These are phyloP conservation scores for Cercospora sesami DNA, from an alignment of 2,329 filamentous ascomycete species.

Conservation along the genomic window DNA sequence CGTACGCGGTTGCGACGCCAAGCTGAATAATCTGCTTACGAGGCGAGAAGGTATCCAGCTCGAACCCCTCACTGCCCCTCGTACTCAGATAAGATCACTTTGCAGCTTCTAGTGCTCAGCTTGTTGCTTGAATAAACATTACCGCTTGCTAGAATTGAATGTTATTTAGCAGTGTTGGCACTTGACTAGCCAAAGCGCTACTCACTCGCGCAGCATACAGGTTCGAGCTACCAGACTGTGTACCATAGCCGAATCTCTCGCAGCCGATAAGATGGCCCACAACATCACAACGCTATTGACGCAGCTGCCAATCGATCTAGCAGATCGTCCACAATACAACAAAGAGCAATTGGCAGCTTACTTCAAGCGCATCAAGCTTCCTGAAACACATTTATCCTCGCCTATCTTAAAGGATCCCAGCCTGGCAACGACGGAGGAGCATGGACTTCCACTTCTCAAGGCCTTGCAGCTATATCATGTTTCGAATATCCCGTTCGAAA, in stretches of 20 bases:
- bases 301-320: slow-evolving; percentile 23
- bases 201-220: neutral
- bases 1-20: slow-evolving; percentile 36
- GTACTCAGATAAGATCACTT: neutral
- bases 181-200: neutral
- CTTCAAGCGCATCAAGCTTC: slow-evolving; percentile 30
- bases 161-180: neutral
- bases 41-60: neutral
- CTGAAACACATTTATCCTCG: slow-evolving; percentile 20
- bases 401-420: slow-evolving; percentile 22
- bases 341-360: slow-evolving; percentile 28
- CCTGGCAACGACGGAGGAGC: slow-evolving; percentile 27
- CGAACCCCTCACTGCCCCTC: neutral
- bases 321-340: slow-evolving; percentile 29
- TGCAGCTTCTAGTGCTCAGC: neutral
- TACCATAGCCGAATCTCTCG: neutral
- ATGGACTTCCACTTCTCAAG: slow-evolving; percentile 33
- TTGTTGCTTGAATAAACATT: neutral
- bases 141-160: neutral
- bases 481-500: slow-evolving; percentile 57
- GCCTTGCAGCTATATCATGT: slow-evolving; percentile 44
- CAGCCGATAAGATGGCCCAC: slow-evolving; percentile 25
- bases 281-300: slow-evolving; percentile 17
- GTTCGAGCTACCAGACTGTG: neutral
- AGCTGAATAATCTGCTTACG: slow-evolving; percentile 5